Evolutionary conservation across 495 filamentous ascomycete species (phyloP), one percentile per base, ranked within the genome.

Genomic region (Podospora bellae-mahoneyi): DNA sequence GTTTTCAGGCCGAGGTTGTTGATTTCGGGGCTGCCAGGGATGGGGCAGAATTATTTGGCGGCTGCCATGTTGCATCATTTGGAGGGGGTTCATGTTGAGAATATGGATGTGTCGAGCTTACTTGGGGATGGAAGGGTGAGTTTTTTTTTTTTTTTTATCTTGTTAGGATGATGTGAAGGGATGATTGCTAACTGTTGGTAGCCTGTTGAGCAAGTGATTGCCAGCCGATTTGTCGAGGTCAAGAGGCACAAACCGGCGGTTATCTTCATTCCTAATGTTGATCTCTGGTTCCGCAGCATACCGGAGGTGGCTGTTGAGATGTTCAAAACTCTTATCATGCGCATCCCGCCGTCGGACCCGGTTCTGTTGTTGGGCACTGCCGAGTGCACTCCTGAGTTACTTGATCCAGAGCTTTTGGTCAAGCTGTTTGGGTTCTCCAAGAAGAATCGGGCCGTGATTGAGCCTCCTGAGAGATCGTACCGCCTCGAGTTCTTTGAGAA

Each of bases 231-330:
- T 75, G 84, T 90, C 0, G 95, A 99, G 80, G 92, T 96, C 16
- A 92, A 92, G 74, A 87, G 94, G 55, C 93, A 97, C 71, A 97
- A 96, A 78, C 95, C 96, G 9, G 94, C 93, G 79, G 91, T 99
- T 26, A 96, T 99, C 66, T 98, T 91, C 80, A 90, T 99, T 60
- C 95, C 96, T 0, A 88, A 91, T 69, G 86, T 97, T 68, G 91
- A 97, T 60, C 81, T 87, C 39, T 99, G 96, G 96, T 92, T 90
- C 72, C 78, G 83, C 9, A 92, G 88, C 27, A 78, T 97, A 15
- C 80, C 82, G n/a, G 83, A 83, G 4, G 68, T 81, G 20, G 74
- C 76, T 6, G 85, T 97, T 65, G 88, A 88, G 13, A 93, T 91
- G 0, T 97, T 99, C 77, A 80, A 86, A 62, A 88, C 89, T 20